Evolutionary conservation across 2,329 filamentous ascomycete species (phyloP).

Genomic region (Aspergillaceae sp.): DNA sequence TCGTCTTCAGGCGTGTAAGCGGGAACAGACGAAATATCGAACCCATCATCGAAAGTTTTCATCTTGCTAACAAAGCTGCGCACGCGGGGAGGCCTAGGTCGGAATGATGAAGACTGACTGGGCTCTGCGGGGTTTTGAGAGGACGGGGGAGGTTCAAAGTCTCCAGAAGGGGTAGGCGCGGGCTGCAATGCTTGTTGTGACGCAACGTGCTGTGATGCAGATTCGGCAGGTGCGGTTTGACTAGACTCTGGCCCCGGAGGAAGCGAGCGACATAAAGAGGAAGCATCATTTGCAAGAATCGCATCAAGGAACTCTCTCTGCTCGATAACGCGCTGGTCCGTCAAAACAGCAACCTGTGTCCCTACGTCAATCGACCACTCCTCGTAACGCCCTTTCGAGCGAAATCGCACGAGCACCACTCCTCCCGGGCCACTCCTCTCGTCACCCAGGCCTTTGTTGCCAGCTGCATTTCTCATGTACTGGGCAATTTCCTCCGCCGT

Average conservation of each 20-base stretch:
- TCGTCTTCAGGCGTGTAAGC: slow-evolving; percentile 23
- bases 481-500: slow-evolving; percentile 66
- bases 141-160: neutral
- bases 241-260: slow-evolving; percentile 42
- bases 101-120: slow-evolving; percentile 8
- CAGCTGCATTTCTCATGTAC: slow-evolving; percentile 66
- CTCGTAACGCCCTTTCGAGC: slow-evolving; percentile 49
- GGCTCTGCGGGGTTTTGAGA: slow-evolving; percentile 4
- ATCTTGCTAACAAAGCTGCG: slow-evolving; percentile 45
- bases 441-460: slow-evolving; percentile 60
- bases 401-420: slow-evolving; percentile 69
- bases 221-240: slow-evolving; percentile 6
- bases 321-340: slow-evolving; percentile 75
- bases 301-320: slow-evolving; percentile 89
- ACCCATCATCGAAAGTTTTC: slow-evolving; percentile 62
- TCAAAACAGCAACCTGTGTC: slow-evolving; percentile 57
- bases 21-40: slow-evolving; percentile 38
- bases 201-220: slow-evolving; percentile 1
- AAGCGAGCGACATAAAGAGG: slow-evolving; percentile 60
- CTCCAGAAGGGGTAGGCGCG: neutral
- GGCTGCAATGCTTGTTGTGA: neutral
- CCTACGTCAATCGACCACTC: slow-evolving; percentile 65
- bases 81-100: slow-evolving; percentile 16
- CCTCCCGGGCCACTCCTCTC: slow-evolving; percentile 56
- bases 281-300: slow-evolving; percentile 72